phyloP scores from a whole-genome alignment of 148 eudicot species.

The Nepenthes gracilis region DNA sequence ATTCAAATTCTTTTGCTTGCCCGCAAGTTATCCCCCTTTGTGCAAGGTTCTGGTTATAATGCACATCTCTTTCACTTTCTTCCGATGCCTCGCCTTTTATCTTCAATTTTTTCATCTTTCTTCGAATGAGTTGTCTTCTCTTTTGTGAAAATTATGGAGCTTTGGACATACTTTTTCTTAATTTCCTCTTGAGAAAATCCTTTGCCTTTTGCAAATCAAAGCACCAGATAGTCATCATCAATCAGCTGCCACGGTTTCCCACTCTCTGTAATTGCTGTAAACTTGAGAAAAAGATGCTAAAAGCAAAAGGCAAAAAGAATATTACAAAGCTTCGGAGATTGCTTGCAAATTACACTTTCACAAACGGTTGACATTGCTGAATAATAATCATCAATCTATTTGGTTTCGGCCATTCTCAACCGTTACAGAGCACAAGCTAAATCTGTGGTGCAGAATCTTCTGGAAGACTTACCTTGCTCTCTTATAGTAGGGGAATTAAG shows the following conservation, averaged over 20 bases:
- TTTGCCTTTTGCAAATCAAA: constrained; percentile 2
- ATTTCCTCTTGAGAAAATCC: no score
- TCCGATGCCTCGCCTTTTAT: no score
- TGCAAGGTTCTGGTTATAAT: background rate
- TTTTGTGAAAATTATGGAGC: no score
- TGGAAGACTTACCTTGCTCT: background rate
- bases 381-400: background rate
- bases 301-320: no score
- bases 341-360: constrained; percentile 20
- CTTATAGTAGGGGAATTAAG: background rate
- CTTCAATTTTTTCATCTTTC: no score
- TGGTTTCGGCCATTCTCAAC: background rate
- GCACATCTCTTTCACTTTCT: no score
- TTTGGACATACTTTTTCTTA: no score
- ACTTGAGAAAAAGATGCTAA: no score
- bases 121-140: no score
- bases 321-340: constrained; percentile 9
- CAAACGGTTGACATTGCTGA: constrained; percentile 2
- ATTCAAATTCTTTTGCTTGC: background rate
- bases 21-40: background rate
- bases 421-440: background rate
- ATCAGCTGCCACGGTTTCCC: background rate
- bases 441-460: background rate
- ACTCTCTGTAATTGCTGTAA: no score
- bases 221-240: constrained; percentile 12